phyloP scores from a whole-genome alignment of 345 rosid genomes.

The Eucalyptus sideroxylon region DNA sequence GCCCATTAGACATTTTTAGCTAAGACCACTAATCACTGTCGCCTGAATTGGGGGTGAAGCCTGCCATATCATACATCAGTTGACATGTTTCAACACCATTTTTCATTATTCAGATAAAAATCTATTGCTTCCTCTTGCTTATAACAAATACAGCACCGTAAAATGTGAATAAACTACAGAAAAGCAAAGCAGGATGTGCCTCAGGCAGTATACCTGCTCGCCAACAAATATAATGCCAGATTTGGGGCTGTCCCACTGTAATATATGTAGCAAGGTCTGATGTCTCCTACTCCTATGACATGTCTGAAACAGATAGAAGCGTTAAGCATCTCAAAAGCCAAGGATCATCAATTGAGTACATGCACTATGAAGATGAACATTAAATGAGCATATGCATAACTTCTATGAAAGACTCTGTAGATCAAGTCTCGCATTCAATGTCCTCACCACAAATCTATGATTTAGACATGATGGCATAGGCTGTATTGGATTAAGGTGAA shows the following conservation, averaged over 20 bases:
- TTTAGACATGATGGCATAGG: conserved; percentile 69
- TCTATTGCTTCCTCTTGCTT: neutral
- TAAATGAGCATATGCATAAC: neutral
- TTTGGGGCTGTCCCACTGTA: conserved; percentile 52
- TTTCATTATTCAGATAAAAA: neutral
- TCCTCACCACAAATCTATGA: conserved; percentile 64
- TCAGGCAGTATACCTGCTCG: conserved; percentile 52
- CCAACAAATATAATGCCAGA: conserved; percentile 75
- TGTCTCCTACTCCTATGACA: conserved; percentile 40
- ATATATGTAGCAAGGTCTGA: conserved; percentile 43
- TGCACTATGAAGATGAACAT: neutral
- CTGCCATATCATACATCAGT: neutral
- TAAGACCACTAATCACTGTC: neutral
- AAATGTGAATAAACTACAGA: neutral
- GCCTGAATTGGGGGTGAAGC: neutral
- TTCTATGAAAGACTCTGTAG: neutral
- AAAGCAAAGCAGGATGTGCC: neutral
- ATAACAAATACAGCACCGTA: neutral
- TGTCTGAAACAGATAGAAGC: conserved; percentile 18
- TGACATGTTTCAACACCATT: neutral
- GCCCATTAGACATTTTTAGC: neutral
- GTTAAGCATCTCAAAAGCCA: neutral
- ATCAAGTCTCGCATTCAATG: neutral
- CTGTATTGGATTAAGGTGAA: conserved; percentile 61
- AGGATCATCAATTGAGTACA: neutral